Conservation (phyloP, 1,284 basidiomycete genomes). For the Moniliella sp. region DNA sequence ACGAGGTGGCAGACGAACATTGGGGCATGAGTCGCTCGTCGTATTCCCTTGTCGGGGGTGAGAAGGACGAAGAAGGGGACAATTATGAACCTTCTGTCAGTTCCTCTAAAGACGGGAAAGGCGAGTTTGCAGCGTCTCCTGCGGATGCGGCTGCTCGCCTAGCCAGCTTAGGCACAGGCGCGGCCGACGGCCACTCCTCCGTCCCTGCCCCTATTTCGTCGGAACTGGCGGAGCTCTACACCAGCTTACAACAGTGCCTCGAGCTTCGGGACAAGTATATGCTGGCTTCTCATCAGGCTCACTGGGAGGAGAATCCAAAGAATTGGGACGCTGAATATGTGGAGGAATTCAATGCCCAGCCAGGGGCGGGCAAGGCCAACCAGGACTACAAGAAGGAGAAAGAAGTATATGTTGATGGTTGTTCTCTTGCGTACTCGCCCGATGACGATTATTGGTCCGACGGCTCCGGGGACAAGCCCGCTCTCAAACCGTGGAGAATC, state of each 20-base stretch:
- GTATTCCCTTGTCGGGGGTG: no score
- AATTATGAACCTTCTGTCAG: no score
- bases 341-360: slow-evolving; percentile 4
- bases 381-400: not conserved
- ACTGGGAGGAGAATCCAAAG: slow-evolving; percentile 29
- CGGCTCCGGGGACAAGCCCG: slow-evolving; percentile 2
- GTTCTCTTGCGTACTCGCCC: not conserved
- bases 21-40: no score
- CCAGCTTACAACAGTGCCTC: slow-evolving; percentile 22
- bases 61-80: no score
- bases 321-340: slow-evolving; percentile 33
- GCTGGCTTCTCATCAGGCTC: slow-evolving; percentile 19
- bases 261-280: slow-evolving; percentile 31
- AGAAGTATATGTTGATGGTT: not conserved
- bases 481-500: slow-evolving; percentile 21
- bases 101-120: no score
- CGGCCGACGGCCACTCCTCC: no score
- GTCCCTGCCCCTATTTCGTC: no score
- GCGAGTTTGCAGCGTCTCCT: no score
- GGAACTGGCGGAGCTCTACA: slow-evolving; percentile 20
- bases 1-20: no score
- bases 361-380: not conserved
- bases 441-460: not conserved
- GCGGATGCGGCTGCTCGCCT: no score
- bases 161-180: no score